phyloP scores from a whole-genome alignment of 345 rosid genomes.

The Brassica cretica region DNA sequence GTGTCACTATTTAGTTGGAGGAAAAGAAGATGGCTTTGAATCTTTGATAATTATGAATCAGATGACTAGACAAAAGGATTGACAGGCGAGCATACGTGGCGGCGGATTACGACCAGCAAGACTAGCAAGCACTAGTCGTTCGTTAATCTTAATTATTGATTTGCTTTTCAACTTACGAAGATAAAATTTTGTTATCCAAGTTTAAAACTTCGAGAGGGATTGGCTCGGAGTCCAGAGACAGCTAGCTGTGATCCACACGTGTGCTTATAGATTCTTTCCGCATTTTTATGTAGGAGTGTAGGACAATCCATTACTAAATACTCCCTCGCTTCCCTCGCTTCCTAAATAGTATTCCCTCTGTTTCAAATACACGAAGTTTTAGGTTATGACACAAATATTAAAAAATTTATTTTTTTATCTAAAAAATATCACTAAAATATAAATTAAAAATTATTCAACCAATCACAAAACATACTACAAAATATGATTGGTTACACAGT shows the following conservation, averaged over 20 bases:
- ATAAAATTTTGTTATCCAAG: neutral
- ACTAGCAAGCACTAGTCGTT: neutral
- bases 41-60: neutral
- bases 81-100: neutral
- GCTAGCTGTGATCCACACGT: conserved; percentile 20
- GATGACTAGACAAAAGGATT: neutral
- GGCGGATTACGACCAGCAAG: neutral
- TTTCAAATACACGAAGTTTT: too few relatives aligned
- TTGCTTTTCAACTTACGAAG: neutral
- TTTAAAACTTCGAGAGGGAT: neutral
- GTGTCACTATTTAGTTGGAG: neutral
- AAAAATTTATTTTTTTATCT: too few relatives aligned
- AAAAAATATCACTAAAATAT: too few relatives aligned
- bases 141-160: neutral
- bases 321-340: too few relatives aligned
- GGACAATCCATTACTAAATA: neutral
- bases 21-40: conserved; percentile 3
- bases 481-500: too few relatives aligned
- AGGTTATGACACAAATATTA: too few relatives aligned
- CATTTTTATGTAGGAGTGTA: neutral
- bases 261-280: neutral
- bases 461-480: too few relatives aligned
- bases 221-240: conserved; percentile 18
- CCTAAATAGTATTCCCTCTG: too few relatives aligned
- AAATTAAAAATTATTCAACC: too few relatives aligned